Evolutionary conservation across 805 yeast species (phyloP).

Genomic region (Martiniozyma abietophila): DNA sequence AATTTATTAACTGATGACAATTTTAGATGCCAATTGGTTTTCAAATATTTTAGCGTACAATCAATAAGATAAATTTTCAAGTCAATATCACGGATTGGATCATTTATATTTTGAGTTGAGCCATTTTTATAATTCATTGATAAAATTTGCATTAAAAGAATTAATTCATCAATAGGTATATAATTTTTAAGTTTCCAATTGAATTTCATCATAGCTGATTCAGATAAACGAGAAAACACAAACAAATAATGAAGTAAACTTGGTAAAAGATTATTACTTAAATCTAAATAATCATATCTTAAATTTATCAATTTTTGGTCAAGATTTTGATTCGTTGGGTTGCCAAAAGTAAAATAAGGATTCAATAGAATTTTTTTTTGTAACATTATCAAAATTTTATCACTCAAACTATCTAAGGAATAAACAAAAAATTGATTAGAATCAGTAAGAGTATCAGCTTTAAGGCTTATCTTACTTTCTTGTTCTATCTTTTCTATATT

Average conservation of each 20-base stretch:
- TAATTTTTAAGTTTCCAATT: slow-evolving; percentile 55
- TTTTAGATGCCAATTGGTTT: slow-evolving; percentile 19
- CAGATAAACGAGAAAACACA: slow-evolving; percentile 43
- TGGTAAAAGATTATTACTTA: slow-evolving; percentile 46
- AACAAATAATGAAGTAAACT: slow-evolving; percentile 47
- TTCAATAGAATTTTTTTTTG: slow-evolving; percentile 29
- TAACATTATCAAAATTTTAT: slow-evolving; percentile 37
- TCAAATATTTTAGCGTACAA: slow-evolving; percentile 14
- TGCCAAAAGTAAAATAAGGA: slow-evolving; percentile 11
- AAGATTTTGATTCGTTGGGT: slow-evolving; percentile 9
- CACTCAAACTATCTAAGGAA: slow-evolving; percentile 40
- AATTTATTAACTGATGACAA: slow-evolving; percentile 19
- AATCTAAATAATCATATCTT: slow-evolving; percentile 39
- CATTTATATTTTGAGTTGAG: slow-evolving; percentile 15
- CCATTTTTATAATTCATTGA: slow-evolving; percentile 40
- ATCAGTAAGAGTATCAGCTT: slow-evolving; percentile 28
- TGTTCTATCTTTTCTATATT: slow-evolving; percentile 30
- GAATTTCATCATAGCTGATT: slow-evolving; percentile 27
- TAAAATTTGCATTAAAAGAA: slow-evolving; percentile 41
- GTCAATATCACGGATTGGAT: slow-evolving; percentile 17
- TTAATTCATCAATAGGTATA: slow-evolving; percentile 52
- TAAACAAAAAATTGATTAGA: slow-evolving; percentile 6
- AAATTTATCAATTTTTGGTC: slow-evolving; percentile 11
- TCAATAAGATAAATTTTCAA: slow-evolving; percentile 24
- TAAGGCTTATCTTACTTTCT: slow-evolving; percentile 18